Evolutionary conservation across 805 yeast genomes (phyloP).

Genomic region (Yarrowia sp.): DNA sequence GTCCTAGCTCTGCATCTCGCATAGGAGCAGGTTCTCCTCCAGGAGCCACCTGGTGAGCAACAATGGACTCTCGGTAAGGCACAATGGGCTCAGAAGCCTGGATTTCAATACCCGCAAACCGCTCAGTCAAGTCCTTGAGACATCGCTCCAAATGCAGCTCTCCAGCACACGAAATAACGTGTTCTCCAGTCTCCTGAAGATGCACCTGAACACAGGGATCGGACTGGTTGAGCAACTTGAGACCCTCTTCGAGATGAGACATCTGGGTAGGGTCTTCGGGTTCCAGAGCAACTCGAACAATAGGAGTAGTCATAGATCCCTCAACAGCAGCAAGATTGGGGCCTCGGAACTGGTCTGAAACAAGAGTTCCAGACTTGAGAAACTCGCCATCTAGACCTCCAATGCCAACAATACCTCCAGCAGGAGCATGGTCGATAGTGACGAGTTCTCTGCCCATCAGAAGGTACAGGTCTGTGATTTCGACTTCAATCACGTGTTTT

Average conservation of each 20-base stretch:
- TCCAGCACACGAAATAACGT: slow-evolving; percentile 92
- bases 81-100: slow-evolving; percentile 87
- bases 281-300: slow-evolving; percentile 92
- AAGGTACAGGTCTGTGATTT: slow-evolving; percentile 66
- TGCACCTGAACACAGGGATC: slow-evolving; percentile 93
- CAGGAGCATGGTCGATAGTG: slow-evolving; percentile 74
- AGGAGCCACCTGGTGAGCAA: slow-evolving; percentile 44
- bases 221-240: slow-evolving; percentile 73
- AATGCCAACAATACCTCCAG: slow-evolving; percentile 93
- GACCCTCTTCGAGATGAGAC: slow-evolving; percentile 70
- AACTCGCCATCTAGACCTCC: slow-evolving; percentile 83
- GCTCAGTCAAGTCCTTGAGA: slow-evolving; percentile 78
- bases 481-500: slow-evolving; percentile 55
- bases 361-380: slow-evolving; percentile 80
- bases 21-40: slow-evolving; percentile 27
- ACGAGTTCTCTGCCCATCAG: slow-evolving; percentile 92
- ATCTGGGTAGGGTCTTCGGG: slow-evolving; percentile 83
- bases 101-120: slow-evolving; percentile 90
- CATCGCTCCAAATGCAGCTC: slow-evolving; percentile 95
- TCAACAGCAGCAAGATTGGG: slow-evolving; percentile 76
- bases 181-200: slow-evolving; percentile 87
- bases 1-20: not conserved
- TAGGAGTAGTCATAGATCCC: slow-evolving; percentile 55
- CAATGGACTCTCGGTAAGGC: slow-evolving; percentile 86
- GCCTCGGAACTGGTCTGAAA: slow-evolving; percentile 55